Evolutionary conservation across 73 alveolate species (phyloP).

Genomic region (Paramecium caudatum): DNA sequence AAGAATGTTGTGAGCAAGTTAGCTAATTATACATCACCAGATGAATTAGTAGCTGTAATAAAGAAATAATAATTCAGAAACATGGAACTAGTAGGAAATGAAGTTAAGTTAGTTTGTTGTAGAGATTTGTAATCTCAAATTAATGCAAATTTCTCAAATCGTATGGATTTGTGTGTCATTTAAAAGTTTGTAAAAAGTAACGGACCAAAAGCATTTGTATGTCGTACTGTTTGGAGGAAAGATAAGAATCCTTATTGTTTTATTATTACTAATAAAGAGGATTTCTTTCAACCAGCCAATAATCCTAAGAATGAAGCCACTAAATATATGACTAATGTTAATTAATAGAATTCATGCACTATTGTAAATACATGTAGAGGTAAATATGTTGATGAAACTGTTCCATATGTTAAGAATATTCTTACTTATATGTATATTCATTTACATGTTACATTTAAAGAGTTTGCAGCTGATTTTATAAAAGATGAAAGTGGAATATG

Average conservation of each 20-base stretch:
- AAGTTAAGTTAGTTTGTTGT: conserved; percentile 69
- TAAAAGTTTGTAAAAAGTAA: conserved; percentile 93
- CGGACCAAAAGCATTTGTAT: conserved; percentile 97
- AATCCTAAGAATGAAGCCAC: conserved; percentile 84
- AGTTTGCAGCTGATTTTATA: conserved; percentile 71
- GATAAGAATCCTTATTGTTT: conserved; percentile 89
- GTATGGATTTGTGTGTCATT: conserved; percentile 81
- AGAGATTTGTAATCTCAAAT: conserved; percentile 59
- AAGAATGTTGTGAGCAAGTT: conserved; percentile 84
- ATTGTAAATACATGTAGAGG: conserved; percentile 95
- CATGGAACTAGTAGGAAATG: conserved; percentile 71
- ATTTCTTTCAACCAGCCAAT: conserved; percentile 59
- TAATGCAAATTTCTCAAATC: conserved; percentile 27
- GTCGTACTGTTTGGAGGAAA: conserved; percentile 92
- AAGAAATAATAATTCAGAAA: conserved; percentile 67
- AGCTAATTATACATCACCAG: conserved; percentile 85
- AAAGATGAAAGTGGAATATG: conserved; percentile 84
- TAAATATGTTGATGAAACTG: conserved; percentile 90
- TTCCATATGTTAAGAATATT: conserved; percentile 88
- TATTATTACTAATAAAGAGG: conserved; percentile 89
- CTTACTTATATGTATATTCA: conserved; percentile 89
- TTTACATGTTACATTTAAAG: conserved; percentile 79
- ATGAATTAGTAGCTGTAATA: conserved; percentile 84
- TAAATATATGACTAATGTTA: conserved; percentile 89
- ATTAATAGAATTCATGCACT: conserved; percentile 86